Evolutionary conservation across 176 grass and related monocot genomes (phyloP).

Genomic region (Triticum dicoccoides): DNA sequence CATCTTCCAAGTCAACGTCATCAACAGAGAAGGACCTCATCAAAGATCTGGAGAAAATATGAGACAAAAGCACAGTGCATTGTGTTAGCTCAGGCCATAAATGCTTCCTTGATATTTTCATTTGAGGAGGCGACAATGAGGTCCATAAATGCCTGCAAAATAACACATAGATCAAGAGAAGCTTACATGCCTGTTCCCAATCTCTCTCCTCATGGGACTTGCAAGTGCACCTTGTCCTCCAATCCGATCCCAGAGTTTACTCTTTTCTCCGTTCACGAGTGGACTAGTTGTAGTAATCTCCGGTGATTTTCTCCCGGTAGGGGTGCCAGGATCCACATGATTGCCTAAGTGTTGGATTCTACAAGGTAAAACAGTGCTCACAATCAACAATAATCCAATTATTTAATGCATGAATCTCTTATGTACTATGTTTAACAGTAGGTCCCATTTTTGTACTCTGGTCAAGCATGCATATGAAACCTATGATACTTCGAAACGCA

Average conservation of each 20-base stretch:
- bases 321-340: slow-evolving; percentile 41
- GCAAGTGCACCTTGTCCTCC: slow-evolving; percentile 50
- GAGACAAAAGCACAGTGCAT: slow-evolving; percentile 6
- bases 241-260: slow-evolving; percentile 47
- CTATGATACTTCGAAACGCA: background rate
- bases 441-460: background rate
- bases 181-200: slow-evolving; percentile 63
- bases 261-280: slow-evolving; percentile 53
- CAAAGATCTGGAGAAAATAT: slow-evolving; percentile 53
- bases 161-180: slow-evolving; percentile 10
- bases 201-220: slow-evolving; percentile 79
- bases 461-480: background rate
- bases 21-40: slow-evolving; percentile 56
- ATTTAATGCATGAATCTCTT: background rate
- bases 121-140: slow-evolving; percentile 10
- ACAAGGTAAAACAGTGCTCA: slow-evolving; percentile 34
- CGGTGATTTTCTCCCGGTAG: slow-evolving; percentile 32
- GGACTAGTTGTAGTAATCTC: slow-evolving; percentile 46
- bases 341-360: slow-evolving; percentile 55
- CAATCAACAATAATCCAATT: background rate
- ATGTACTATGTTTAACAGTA: background rate
- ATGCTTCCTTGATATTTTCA: background rate
- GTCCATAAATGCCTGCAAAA: background rate
- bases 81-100: slow-evolving; percentile 12
- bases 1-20: slow-evolving; percentile 69